A percentile compares a stretch with the other conserved stretches of the same genome.
phyloP scores from a whole-genome alignment of 495 filamentous ascomycete genomes.

The Talaromyces borbonicus region DNA sequence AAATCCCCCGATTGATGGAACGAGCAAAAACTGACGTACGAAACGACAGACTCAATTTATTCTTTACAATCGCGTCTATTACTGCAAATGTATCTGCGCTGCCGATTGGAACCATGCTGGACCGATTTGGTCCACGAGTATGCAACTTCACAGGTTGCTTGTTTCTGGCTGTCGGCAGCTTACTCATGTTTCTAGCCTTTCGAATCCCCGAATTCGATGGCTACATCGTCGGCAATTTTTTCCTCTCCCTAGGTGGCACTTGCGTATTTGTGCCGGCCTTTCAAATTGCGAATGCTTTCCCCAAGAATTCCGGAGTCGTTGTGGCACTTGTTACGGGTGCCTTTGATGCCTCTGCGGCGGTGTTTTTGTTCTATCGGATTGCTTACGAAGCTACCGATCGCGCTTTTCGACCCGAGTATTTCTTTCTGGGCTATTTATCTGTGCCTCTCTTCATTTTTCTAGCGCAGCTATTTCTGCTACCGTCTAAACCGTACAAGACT shows the following conservation, averaged over 20 bases:
- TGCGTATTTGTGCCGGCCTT: conserved; percentile 64
- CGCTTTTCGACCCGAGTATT: conserved; percentile 45
- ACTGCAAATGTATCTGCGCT: conserved; percentile 58
- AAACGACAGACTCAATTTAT: conserved; percentile 46
- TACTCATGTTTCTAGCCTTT: conserved; percentile 49
- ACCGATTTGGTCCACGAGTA: conserved; percentile 54
- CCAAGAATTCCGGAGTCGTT: conserved; percentile 52
- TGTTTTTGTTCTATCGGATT: conserved; percentile 56
- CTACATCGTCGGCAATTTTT: conserved; percentile 53
- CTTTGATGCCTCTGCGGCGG: conserved; percentile 60
- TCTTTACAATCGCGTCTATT: conserved; percentile 60
- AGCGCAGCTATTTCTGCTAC: conserved; percentile 52
- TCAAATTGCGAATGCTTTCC: conserved; percentile 63
- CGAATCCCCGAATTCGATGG: conserved; percentile 46
- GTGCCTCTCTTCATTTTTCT: conserved; percentile 48
- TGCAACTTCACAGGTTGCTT: conserved; percentile 45
- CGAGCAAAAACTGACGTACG: background rate
- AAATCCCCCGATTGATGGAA: too few species aligned
- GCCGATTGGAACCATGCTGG: conserved; percentile 55
- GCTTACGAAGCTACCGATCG: conserved; percentile 42
- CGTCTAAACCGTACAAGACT: conserved; percentile 49
- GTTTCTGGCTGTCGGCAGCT: conserved; percentile 45
- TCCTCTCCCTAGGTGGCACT: conserved; percentile 56
- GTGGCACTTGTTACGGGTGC: conserved; percentile 61
- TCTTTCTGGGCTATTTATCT: conserved; percentile 54